Base-by-base conservation (phyloP, 192 early-diverging fungal genomes). In the Umbelopsis isabellina region DNA sequence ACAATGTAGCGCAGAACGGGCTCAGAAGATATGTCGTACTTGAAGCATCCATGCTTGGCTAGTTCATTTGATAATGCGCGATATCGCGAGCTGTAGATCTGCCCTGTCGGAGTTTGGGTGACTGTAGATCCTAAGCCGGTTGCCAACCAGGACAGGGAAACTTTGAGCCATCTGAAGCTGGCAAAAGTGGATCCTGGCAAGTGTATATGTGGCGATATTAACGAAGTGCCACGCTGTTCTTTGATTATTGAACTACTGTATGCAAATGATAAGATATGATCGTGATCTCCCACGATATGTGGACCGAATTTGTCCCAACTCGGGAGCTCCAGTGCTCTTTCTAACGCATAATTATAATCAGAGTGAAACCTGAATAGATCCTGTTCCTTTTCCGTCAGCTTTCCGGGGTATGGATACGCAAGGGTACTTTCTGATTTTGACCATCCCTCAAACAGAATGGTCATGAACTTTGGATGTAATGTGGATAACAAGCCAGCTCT, bases 1-100 rank as follows among this genome's bases (percentile, higher is more conserved):
- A 73, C n/a, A 6, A 78, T 78, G 33, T 70, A 65, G 10, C 58
- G 49, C 21, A 78, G 45, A 3, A 78, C 65, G 23, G 71, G 76
- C 37, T 78, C 72, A n/a, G 76, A 72, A 1, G 65, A 51, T 6
- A 41, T 46, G 46, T 78, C 69, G 27, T 78, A 78, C 6, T 73
- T 78, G 45, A 70, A 78, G 46, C 71, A 78, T 3, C 72, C 71
- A 46, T 73, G 41, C 21, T 37, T 44, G 11, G 72, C 71, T 12
- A 78, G 68, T 6, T n/a, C 16, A 15, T 27, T 22, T 16, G 69
- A 46, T 4, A 78, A 30, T 23, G 18, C 21, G 3, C 20, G 12
- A 41, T 69, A 78, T 1, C 72, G 47, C 9, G 65, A 44, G 18
- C 35, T 13, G 45, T 70, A 78, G 9, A 78, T 77, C 27, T 77